These are phyloP conservation scores for Eucalyptus decipiens DNA, from an alignment of 345 rosid genomes.

Conservation along the genomic window DNA sequence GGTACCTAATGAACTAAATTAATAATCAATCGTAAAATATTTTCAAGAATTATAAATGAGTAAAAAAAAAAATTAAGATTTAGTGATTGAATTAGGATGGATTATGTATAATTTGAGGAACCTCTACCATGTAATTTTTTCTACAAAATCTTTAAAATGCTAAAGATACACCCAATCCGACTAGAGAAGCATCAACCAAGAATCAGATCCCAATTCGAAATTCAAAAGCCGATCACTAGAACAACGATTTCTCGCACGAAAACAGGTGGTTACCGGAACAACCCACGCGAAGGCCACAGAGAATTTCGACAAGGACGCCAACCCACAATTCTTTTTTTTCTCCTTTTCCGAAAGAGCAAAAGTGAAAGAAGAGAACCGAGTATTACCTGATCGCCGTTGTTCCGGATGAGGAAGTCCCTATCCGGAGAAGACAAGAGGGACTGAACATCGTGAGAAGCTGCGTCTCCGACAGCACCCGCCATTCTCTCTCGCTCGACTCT, in stretches of 20 bases:
- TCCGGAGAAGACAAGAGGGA: conserved; percentile 34
- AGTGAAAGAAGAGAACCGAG: neutral
- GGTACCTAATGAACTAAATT: no score
- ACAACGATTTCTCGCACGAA: neutral
- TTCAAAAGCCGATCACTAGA: neutral
- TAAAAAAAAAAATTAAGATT: no score
- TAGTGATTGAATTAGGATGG: no score
- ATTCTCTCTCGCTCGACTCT: neutral
- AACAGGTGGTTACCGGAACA: neutral
- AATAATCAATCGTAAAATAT: no score
- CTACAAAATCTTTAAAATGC: neutral
- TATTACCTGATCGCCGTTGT: conserved; percentile 40
- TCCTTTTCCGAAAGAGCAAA: neutral
- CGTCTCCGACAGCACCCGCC: neutral
- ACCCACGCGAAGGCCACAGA: neutral
- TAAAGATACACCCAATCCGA: neutral
- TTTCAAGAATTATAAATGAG: no score
- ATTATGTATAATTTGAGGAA: no score
- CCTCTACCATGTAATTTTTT: no score
- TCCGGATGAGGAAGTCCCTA: conserved; percentile 53
- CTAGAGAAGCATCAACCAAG: neutral
- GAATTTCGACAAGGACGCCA: neutral
- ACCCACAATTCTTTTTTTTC: neutral
- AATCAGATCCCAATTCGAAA: neutral
- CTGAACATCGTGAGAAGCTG: neutral